Percentiles rank a stretch among this genome's conserved stretches.
Evolutionary conservation across 805 yeast species (phyloP).

Genomic region (Yamadazyma olivae): DNA sequence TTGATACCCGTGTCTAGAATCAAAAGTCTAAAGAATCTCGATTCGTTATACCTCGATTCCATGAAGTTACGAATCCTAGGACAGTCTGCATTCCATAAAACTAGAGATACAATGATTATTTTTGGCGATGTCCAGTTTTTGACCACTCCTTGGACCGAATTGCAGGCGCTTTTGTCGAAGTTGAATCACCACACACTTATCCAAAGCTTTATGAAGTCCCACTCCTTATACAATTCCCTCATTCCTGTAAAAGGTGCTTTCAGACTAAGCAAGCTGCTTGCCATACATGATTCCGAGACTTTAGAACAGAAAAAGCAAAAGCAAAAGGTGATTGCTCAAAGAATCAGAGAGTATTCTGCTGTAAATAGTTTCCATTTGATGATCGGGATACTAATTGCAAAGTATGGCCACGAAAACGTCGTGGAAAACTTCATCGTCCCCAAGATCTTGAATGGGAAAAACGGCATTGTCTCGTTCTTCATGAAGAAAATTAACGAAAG

Average conservation of each 20-base stretch:
- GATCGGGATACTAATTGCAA: slow-evolving; percentile 31
- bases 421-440: slow-evolving; percentile 18
- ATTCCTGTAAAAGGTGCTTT: slow-evolving; percentile 22
- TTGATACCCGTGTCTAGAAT: slow-evolving; percentile 10
- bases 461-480: slow-evolving; percentile 27
- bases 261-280: too few species aligned
- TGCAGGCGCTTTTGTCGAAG: slow-evolving; percentile 20
- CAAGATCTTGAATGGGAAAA: slow-evolving; percentile 23
- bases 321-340: background rate
- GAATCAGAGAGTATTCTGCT: slow-evolving; percentile 2
- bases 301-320: background rate
- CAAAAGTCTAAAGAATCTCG: background rate
- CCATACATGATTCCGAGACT: background rate
- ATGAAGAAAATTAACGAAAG: slow-evolving; percentile 5
- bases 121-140: slow-evolving; percentile 28
- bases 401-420: slow-evolving; percentile 23
- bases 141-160: slow-evolving; percentile 25
- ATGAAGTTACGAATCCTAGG: slow-evolving; percentile 28
- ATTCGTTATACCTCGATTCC: slow-evolving; percentile 2
- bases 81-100: slow-evolving; percentile 14
- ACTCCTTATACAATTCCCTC: slow-evolving; percentile 22
- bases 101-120: slow-evolving; percentile 13
- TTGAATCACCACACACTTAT: slow-evolving; percentile 18
- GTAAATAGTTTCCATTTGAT: slow-evolving; percentile 35
- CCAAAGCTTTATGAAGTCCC: slow-evolving; percentile 29